Base-by-base conservation (phyloP, 495 filamentous ascomycete genomes). In the Stereocaulon alpinum region DNA sequence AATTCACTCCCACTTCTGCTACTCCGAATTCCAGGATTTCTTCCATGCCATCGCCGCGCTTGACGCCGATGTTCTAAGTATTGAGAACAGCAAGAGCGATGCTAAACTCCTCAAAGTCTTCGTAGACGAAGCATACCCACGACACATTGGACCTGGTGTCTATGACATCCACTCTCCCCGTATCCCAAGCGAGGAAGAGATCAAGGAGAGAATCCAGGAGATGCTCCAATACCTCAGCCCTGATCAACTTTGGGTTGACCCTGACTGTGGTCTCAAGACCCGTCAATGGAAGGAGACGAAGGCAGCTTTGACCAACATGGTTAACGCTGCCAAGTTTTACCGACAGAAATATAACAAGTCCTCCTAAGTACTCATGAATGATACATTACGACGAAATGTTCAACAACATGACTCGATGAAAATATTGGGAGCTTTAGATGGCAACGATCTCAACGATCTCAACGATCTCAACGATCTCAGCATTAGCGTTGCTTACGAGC, bases 1-100 rank as follows among this genome's bases (percentile, higher is more conserved):
- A 81, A 95, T 98, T 76, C 93, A 98, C 84, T 96, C 90, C 54
- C 93, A 98, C 80, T 98, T 98, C 90, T 98, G 93, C 76, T 98
- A 98, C 85, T 96, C 91, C 48, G 93, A 98, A 80, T 98, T 98
- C 88, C 93, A 98, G 78, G 93, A 98, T 81, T 98, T 98, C 83
- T 98, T 98, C 88, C 88, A 97, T 73, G 92, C 93, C 75, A 98
- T 98, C 66, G 90, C 94, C 62, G 94, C 94, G 44, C 82, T 98
- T 59, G 93, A 98, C 72, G 91, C 93, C 65, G 93, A 98, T 79
- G 93, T 98, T 58, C 85, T 98, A 65, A 91, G 86, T 70, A 98
- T 98, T 69, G 93, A 98, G 86, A 97, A 97, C 88, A 91, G 86
- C 84, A 97, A 97, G 87, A 94, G 88, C 62, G 93, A 98, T 74